Conservation (phyloP, 331 rosid genomes). For the Telfairia occidentalis region DNA sequence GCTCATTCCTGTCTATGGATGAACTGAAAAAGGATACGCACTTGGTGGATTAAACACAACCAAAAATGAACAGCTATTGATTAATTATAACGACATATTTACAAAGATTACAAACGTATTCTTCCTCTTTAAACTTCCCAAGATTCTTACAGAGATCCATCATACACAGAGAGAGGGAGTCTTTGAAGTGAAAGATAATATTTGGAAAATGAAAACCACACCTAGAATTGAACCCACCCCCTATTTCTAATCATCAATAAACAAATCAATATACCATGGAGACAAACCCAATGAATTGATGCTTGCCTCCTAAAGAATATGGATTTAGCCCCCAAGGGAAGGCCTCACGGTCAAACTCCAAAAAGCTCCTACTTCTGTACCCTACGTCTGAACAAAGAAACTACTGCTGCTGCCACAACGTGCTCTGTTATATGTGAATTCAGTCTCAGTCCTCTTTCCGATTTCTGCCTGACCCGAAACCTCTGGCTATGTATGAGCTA, state of each 20-base stretch:
- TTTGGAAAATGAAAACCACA: conserved; percentile 25
- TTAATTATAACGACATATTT: conserved; percentile 56
- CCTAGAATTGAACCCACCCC: conserved; percentile 37
- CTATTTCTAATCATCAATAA: conserved; percentile 27
- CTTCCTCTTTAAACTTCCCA: conserved; percentile 26
- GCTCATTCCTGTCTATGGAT: not conserved
- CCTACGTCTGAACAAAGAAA: conserved; percentile 36
- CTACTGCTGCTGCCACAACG: not conserved
- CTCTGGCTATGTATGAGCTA: not conserved
- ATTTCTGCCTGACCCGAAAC: not conserved
- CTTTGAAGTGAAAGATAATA: conserved; percentile 21
- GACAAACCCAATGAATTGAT: conserved; percentile 31
- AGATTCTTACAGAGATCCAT: conserved; percentile 16
- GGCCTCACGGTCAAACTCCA: conserved; percentile 24
- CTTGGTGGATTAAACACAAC: conserved; percentile 27
- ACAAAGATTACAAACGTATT: conserved; percentile 54
- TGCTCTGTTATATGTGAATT: not conserved
- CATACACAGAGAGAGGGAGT: conserved; percentile 26
- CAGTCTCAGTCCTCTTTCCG: not conserved
- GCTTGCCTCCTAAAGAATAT: conserved; percentile 83
- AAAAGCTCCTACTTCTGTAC: conserved; percentile 43
- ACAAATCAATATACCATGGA: conserved; percentile 61
- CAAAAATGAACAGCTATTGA: conserved; percentile 34
- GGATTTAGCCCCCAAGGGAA: conserved; percentile 27
- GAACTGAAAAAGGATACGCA: not conserved